Conservation (phyloP, 1,284 basidiomycete genomes). For the Microbotryum lychnidis-dioicae region DNA sequence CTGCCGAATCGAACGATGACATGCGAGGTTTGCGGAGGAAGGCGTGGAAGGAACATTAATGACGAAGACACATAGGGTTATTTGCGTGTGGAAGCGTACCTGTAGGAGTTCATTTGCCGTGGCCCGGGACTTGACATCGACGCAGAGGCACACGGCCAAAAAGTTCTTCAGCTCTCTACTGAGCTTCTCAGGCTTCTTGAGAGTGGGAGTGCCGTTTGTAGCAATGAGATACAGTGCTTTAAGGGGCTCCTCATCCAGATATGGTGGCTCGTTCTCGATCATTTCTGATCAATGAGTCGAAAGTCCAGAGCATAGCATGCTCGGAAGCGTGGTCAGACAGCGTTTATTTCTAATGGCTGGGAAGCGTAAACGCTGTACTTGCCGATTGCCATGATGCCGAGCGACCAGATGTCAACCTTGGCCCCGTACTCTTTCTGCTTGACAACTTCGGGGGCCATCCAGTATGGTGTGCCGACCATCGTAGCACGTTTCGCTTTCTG, state of each 20-base stretch:
- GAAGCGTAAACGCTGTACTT: too few relatives aligned
- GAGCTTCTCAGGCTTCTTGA: conserved; percentile 90
- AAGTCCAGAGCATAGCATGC: too few relatives aligned
- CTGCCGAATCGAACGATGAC: conserved; percentile 43
- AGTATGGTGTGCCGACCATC: conserved; percentile 98
- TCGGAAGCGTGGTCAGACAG: too few relatives aligned
- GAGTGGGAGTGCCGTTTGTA: conserved; percentile 92
- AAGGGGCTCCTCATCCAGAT: conserved; percentile 92
- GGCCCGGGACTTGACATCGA: conserved; percentile 90
- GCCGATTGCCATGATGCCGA: conserved; percentile 92
- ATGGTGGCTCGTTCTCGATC: conserved; percentile 99
- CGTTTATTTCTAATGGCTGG: too few relatives aligned
- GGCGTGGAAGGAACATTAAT: background rate
- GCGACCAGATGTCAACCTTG: conserved; percentile 97
- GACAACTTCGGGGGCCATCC: conserved; percentile 99
- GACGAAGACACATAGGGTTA: background rate
- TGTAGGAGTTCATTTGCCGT: conserved; percentile 84
- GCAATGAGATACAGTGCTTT: conserved; percentile 97
- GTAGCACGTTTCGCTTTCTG: conserved; percentile 99
- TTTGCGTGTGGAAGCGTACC: conserved; percentile 47
- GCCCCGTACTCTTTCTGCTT: conserved; percentile 99
- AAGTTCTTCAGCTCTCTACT: conserved; percentile 90
- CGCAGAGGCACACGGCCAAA: conserved; percentile 91
- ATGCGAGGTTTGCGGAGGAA: background rate
- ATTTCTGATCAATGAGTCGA: conserved; percentile 53